Evolutionary conservation across 257 asterid species (phyloP), one percentile per base, ranked within the genome.

Genomic region (Ligustrum vulgare): DNA sequence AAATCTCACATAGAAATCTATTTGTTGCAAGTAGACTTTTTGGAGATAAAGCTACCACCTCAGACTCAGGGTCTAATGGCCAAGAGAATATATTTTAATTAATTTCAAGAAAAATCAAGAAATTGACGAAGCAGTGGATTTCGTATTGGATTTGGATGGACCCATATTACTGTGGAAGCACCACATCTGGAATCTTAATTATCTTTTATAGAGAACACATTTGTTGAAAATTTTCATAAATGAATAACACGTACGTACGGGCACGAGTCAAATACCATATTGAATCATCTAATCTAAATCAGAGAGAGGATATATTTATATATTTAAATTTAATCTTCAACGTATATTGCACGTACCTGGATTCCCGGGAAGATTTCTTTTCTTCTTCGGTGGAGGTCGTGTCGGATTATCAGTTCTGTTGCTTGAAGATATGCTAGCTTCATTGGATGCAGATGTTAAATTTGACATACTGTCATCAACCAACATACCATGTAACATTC

Each of bases 291-390:
- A 13, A 3, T 43, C 18, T 45, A 15, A 13, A 45, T 5, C 4
- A 3, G 12, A 3, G 6, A 18, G n/a, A 15, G 45, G 9, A 39
- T 2, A 9, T 2, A 43, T 43, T 10, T 43, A 43, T 43, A 12
- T 43, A 72, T 34, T 63, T 4, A 54, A 33, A 25, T 49, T 33
- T 49, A 16, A 32, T 10, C 5, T 31, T 23, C 11, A 34, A 43
- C n/a, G n/a, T 32, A 20, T 22, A 45, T 31, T n/a, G 36, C 3
- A 33, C 25, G 13, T 70, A 90, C 96, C 96, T 20, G 96, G 96
- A 81, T 90, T 85, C 66, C 96, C 96, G 10, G 96, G 96, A 41
- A 90, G 90, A 65, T 88, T 90, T 80, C 96, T 81, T 81, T 86
- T 81, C 87, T 84, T 88, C 90, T 86, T 90, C 15, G 83, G 47